phyloP scores from a whole-genome alignment of 495 filamentous ascomycete genomes.

The Trichoderma gamsii region DNA sequence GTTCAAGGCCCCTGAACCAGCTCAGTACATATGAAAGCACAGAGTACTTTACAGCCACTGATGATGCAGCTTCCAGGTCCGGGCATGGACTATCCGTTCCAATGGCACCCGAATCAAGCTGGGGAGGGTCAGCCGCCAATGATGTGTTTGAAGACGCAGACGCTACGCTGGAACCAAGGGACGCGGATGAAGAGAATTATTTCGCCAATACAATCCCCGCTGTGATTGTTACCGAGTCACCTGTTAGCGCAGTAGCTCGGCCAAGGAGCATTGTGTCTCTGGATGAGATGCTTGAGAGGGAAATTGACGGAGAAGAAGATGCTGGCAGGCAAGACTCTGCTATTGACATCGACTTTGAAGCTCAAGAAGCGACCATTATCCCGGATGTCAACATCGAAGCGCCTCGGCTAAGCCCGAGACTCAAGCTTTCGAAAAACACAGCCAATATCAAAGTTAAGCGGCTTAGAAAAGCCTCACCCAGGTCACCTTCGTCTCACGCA shows the following conservation, averaged over 20 bases:
- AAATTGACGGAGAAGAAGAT: neutral
- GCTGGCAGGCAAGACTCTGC: neutral
- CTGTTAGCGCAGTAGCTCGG: neutral
- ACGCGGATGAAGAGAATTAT: neutral
- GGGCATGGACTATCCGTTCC: neutral
- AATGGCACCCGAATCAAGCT: neutral
- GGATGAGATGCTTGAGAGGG: neutral
- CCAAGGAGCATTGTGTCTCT: neutral
- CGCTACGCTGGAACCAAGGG: neutral
- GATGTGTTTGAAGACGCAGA: neutral
- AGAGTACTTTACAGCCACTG: neutral
- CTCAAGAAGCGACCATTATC: neutral
- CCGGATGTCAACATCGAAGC: neutral
- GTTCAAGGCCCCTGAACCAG: neutral
- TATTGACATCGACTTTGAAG: neutral
- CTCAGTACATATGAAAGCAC: neutral
- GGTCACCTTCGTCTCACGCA: neutral
- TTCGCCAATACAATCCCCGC: neutral
- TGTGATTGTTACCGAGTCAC: neutral
- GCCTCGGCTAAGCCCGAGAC: neutral
- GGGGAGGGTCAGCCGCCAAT: neutral
- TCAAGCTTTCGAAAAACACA: neutral
- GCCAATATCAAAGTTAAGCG: constrained; percentile 9
- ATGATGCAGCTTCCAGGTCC: neutral
- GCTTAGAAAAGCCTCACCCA: neutral